Percentiles rank a stretch among this genome's conserved stretches.
Evolutionary conservation across 805 yeast species (phyloP).

Genomic region (Jamesozyma lodderae): DNA sequence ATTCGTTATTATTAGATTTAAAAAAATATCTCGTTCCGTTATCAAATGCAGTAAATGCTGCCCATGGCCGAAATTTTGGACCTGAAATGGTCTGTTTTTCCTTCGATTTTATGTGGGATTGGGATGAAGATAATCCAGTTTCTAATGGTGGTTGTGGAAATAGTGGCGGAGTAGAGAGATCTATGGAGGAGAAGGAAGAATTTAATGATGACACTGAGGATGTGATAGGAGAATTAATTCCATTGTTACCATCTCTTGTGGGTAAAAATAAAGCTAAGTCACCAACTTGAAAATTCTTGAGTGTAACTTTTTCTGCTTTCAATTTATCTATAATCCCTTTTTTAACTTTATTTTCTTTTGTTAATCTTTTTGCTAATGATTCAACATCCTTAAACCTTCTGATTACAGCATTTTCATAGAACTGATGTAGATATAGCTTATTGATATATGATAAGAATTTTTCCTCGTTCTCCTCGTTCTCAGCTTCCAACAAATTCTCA

Average conservation of each 20-base stretch:
- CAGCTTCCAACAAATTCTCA: constrained; percentile 8
- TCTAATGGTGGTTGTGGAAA: constrained; percentile 7
- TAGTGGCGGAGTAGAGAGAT: constrained; percentile 28
- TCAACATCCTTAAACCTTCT: constrained; percentile 86
- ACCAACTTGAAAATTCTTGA: constrained; percentile 56
- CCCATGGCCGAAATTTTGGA: constrained; percentile 58
- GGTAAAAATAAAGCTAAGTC: constrained; percentile 84
- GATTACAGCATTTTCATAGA: constrained; percentile 40
- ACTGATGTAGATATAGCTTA: constrained; percentile 21
- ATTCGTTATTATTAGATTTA: constrained; percentile 26
- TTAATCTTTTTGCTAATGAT: constrained; percentile 73
- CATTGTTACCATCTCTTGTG: constrained; percentile 37
- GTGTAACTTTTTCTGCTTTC: constrained; percentile 44
- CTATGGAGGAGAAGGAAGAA: constrained; percentile 30
- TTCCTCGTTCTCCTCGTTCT: neutral
- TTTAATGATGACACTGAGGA: constrained; percentile 21
- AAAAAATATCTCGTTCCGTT: constrained; percentile 81
- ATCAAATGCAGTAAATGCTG: constrained; percentile 69
- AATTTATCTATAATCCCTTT: constrained; percentile 22
- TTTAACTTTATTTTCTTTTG: constrained; percentile 43
- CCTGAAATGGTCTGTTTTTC: constrained; percentile 4
- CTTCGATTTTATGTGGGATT: neutral
- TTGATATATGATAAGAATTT: constrained; percentile 9
- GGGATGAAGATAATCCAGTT: neutral
- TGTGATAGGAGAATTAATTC: constrained; percentile 6